Conservation (phyloP, 805 yeast genomes). For the Naumovozyma dairenensis region DNA sequence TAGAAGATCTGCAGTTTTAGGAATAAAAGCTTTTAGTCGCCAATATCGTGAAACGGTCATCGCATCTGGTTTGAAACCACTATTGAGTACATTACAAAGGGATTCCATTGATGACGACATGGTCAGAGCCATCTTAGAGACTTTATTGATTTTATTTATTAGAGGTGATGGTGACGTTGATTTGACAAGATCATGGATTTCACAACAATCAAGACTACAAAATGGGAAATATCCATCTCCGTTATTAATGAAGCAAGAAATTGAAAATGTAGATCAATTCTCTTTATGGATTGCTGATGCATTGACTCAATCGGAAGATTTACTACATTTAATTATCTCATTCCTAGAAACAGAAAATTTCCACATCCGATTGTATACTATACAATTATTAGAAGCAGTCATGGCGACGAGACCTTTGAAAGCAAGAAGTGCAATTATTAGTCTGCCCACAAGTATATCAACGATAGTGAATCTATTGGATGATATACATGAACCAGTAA, state of each 20-base stretch:
- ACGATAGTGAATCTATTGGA: constrained; percentile 54
- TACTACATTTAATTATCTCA: constrained; percentile 36
- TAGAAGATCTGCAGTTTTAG: constrained; percentile 82
- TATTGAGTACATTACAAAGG: constrained; percentile 53
- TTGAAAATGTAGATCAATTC: constrained; percentile 59
- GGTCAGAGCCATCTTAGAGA: constrained; percentile 74
- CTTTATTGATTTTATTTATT: constrained; percentile 70
- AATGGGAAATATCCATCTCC: constrained; percentile 79
- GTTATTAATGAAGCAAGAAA: constrained; percentile 42
- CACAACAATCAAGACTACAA: constrained; percentile 61
- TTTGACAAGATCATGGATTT: constrained; percentile 58
- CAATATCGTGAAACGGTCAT: constrained; percentile 85
- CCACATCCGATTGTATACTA: constrained; percentile 67
- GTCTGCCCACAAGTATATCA: constrained; percentile 72
- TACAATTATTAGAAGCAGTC: constrained; percentile 78
- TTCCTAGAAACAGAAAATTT: constrained; percentile 55
- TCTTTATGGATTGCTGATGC: constrained; percentile 95
- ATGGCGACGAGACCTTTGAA: constrained; percentile 64
- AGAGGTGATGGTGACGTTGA: constrained; percentile 57
- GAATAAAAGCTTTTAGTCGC: constrained; percentile 79
- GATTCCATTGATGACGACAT: constrained; percentile 65
- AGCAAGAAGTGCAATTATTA: constrained; percentile 63
- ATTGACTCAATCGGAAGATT: constrained; percentile 48
- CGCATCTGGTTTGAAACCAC: constrained; percentile 71
- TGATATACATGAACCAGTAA: constrained; percentile 68